These are phyloP conservation scores for Lathyrus aphaca DNA, from an alignment of 306 rosid species.

Conservation along the genomic window DNA sequence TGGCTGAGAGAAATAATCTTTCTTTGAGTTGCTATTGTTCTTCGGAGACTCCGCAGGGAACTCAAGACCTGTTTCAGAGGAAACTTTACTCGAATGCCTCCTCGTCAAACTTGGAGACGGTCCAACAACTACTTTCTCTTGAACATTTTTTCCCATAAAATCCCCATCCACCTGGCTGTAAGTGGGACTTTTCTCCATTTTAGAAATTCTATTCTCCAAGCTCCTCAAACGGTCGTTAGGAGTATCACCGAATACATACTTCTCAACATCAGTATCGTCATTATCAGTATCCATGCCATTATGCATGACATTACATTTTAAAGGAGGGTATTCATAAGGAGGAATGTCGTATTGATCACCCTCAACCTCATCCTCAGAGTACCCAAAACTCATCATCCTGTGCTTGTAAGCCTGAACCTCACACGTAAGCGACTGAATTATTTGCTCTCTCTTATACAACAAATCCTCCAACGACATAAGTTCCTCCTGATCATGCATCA, in stretches of 20 bases:
- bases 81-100: constrained; percentile 61
- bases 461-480: constrained; percentile 75
- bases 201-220: constrained; percentile 77
- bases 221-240: constrained; percentile 69
- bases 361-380: constrained; percentile 72
- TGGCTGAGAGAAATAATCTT: constrained; percentile 59
- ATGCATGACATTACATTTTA: constrained; percentile 68
- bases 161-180: constrained; percentile 67
- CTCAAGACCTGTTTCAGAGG: constrained; percentile 58
- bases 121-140: constrained; percentile 84
- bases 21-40: constrained; percentile 51
- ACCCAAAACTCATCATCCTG: constrained; percentile 92
- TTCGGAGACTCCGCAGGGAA: constrained; percentile 58
- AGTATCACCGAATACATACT: constrained; percentile 88
- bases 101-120: constrained; percentile 65
- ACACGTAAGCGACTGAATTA: constrained; percentile 84
- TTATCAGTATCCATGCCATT: constrained; percentile 54
- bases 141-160: constrained; percentile 56
- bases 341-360: constrained; percentile 63
- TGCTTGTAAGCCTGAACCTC: constrained; percentile 93
- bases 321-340: constrained; percentile 75
- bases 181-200: constrained; percentile 78
- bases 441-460: constrained; percentile 89
- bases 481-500: constrained; percentile 88
- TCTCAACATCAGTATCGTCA: constrained; percentile 75